Percentiles rank a stretch among this genome's conserved stretches.
Evolutionary conservation across 2,329 filamentous ascomycete genomes (phyloP).

Genomic region (Verticillium isaacii): DNA sequence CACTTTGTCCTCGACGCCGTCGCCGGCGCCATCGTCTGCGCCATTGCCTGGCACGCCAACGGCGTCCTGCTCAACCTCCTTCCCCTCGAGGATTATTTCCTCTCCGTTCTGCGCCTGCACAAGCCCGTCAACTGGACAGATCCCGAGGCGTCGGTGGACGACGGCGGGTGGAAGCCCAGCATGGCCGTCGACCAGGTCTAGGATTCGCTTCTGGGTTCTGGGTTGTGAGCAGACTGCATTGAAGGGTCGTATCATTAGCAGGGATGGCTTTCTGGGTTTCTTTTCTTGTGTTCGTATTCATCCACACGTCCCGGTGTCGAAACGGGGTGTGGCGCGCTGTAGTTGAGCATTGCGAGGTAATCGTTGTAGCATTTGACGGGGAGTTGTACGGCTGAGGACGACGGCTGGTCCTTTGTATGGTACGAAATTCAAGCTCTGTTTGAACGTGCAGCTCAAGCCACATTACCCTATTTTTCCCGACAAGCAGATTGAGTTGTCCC

Average conservation of each 20-base stretch:
- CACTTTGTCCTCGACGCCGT: conserved; percentile 70
- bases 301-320: too few relatives aligned
- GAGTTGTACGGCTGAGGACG: too few relatives aligned
- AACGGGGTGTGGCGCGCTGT: too few relatives aligned
- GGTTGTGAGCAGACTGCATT: background rate
- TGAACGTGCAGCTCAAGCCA: too few relatives aligned
- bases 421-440: too few relatives aligned
- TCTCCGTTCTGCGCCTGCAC: conserved; percentile 58
- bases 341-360: too few relatives aligned
- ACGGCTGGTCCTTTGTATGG: too few relatives aligned
- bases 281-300: background rate
- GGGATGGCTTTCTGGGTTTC: background rate
- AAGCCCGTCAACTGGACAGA: conserved; percentile 49
- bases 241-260: background rate
- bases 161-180: conserved; percentile 23
- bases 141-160: conserved; percentile 25
- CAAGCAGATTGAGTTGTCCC: too few relatives aligned
- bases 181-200: conserved; percentile 13
- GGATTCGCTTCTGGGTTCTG: background rate
- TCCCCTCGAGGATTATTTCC: conserved; percentile 63
- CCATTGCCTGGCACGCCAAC: conserved; percentile 56
- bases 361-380: too few relatives aligned
- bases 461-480: too few relatives aligned
- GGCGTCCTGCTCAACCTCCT: conserved; percentile 56
- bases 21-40: conserved; percentile 61